Evolutionary conservation across 2,329 filamentous ascomycete genomes (phyloP).

Genomic region (Cercospora brassicicola): DNA sequence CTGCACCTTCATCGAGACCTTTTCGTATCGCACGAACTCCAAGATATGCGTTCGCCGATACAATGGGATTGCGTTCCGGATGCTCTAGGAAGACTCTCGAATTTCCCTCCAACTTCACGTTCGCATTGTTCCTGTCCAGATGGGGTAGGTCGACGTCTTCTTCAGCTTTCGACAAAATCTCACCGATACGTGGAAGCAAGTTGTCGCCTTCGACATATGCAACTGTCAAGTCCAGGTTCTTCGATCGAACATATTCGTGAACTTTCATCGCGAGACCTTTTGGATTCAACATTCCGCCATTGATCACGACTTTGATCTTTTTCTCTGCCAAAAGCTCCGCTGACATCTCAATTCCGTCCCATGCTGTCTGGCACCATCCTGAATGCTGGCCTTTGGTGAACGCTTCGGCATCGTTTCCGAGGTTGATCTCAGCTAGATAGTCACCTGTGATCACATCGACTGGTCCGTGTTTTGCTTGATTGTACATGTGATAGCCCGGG

Average conservation of each 20-base stretch:
- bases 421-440: slow-evolving; percentile 43
- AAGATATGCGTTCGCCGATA: slow-evolving; percentile 42
- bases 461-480: slow-evolving; percentile 32
- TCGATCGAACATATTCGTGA: slow-evolving; percentile 36
- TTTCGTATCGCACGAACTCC: slow-evolving; percentile 46
- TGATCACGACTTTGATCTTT: slow-evolving; percentile 57
- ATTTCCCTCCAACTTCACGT: slow-evolving; percentile 28
- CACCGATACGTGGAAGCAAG: slow-evolving; percentile 23
- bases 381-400: slow-evolving; percentile 27
- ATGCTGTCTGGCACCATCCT: slow-evolving; percentile 44
- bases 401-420: slow-evolving; percentile 33
- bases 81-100: slow-evolving; percentile 26
- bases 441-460: slow-evolving; percentile 58
- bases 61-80: slow-evolving; percentile 25
- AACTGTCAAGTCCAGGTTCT: slow-evolving; percentile 45
- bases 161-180: slow-evolving; percentile 19
- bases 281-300: slow-evolving; percentile 58
- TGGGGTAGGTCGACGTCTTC: slow-evolving; percentile 25
- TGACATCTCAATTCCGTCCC: slow-evolving; percentile 51
- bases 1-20: slow-evolving; percentile 43
- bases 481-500: slow-evolving; percentile 33
- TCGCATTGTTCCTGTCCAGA: slow-evolving; percentile 28
- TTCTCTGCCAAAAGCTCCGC: slow-evolving; percentile 50
- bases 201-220: slow-evolving; percentile 50
- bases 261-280: slow-evolving; percentile 53